These are phyloP conservation scores for Pleurotus salmoneostramineus DNA, from an alignment of 768 basidiomycete genomes.

Conservation along the genomic window DNA sequence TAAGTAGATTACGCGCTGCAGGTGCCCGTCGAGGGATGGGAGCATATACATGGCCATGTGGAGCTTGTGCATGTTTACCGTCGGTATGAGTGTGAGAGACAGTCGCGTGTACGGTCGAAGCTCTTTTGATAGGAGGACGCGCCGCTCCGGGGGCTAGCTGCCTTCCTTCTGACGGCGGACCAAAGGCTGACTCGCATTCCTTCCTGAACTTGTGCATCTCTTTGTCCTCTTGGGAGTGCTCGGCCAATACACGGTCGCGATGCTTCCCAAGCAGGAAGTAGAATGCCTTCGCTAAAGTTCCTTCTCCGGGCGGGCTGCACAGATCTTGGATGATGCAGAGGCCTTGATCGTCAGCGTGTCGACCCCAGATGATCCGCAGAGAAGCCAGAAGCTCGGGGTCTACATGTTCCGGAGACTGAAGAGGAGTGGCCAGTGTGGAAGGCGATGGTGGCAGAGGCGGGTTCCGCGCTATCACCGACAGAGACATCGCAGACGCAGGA, in stretches of 20 bases:
- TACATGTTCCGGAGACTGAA: constrained; percentile 64
- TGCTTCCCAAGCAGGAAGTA: constrained; percentile 81
- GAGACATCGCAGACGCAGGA: constrained; percentile 21
- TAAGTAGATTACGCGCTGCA: not conserved
- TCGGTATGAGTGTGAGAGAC: constrained; percentile 23
- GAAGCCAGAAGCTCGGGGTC: constrained; percentile 77
- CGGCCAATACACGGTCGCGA: constrained; percentile 48
- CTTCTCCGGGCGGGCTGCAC: constrained; percentile 63
- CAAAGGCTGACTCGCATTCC: constrained; percentile 4
- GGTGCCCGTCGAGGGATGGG: constrained; percentile 6
- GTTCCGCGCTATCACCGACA: constrained; percentile 12
- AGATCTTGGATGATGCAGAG: constrained; percentile 61
- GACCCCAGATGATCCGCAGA: constrained; percentile 80
- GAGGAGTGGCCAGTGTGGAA: constrained; percentile 64
- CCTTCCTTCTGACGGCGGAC: not conserved
- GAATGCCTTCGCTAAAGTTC: constrained; percentile 81
- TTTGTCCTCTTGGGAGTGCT: constrained; percentile 40
- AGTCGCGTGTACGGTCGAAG: not conserved
- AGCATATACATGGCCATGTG: constrained; percentile 5
- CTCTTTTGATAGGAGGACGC: constrained; percentile 7
- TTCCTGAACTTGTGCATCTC: constrained; percentile 24
- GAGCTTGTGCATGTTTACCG: not conserved
- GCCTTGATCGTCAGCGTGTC: constrained; percentile 42
- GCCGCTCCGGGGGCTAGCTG: not conserved
- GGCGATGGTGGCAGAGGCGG: constrained; percentile 59